phyloP scores from a whole-genome alignment of 345 rosid species.

The Gynandropsis gynandra region DNA sequence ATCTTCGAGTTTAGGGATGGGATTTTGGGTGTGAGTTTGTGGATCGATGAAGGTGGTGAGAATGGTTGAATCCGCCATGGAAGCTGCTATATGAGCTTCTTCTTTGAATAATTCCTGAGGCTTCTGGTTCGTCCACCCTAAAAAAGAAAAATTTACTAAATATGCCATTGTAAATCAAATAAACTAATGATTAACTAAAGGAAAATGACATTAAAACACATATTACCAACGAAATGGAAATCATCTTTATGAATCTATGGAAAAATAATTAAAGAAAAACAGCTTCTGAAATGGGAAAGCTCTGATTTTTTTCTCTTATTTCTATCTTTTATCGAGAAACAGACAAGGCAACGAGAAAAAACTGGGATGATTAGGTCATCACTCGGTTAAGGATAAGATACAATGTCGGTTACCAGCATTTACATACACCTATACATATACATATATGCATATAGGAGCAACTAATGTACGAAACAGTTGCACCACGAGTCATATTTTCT shows the following conservation, averaged over 20 bases:
- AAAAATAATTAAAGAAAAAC: no score
- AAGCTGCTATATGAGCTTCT: conserved; percentile 31
- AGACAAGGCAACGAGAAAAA: conserved; percentile 20
- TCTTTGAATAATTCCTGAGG: conserved; percentile 41
- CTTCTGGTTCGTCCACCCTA: conserved; percentile 57
- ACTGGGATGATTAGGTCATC: conserved; percentile 12
- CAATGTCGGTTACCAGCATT: conserved; percentile 7
- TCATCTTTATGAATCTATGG: no score
- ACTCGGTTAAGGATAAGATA: conserved; percentile 16
- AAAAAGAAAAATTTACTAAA: neutral
- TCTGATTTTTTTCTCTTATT: neutral
- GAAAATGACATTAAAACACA: no score
- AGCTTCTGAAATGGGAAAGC: neutral
- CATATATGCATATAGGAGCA: neutral
- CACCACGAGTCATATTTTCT: conserved; percentile 16
- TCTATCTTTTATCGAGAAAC: conserved; percentile 8
- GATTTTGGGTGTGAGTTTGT: conserved; percentile 36
- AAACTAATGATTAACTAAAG: no score
- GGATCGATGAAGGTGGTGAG: conserved; percentile 39
- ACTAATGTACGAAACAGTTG: no score
- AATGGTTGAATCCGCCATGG: conserved; percentile 44
- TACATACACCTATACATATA: conserved; percentile 5
- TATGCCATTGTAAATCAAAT: no score
- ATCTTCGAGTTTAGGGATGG: conserved; percentile 80
- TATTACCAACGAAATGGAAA: no score